A percentile compares a stretch with the other conserved stretches of the same genome.
Evolutionary conservation across 225 moss, liverwort and hornwort genomes (phyloP).

Genomic region (Physcomitrium patens): DNA sequence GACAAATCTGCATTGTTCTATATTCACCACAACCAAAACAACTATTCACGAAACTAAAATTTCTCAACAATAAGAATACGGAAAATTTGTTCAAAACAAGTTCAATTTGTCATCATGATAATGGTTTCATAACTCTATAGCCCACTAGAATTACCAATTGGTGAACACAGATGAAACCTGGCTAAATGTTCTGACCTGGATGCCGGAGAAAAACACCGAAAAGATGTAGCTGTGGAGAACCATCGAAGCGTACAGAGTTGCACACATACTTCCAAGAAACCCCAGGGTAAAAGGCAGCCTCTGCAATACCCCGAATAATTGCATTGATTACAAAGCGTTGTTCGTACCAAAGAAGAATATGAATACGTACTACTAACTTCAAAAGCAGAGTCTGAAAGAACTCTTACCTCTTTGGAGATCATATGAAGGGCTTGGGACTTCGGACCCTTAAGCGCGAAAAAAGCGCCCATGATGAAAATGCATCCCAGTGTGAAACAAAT

Average conservation of each 20-base stretch:
- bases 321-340: slow-evolving; percentile 6
- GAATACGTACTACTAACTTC: background rate
- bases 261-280: slow-evolving; percentile 87
- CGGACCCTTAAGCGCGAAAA: slow-evolving; percentile 91
- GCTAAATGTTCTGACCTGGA: slow-evolving; percentile 61
- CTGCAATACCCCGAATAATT: slow-evolving; percentile 44
- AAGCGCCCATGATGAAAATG: slow-evolving; percentile 90
- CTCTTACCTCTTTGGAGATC: slow-evolving; percentile 83
- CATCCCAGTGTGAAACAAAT: slow-evolving; percentile 93
- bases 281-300: slow-evolving; percentile 85
- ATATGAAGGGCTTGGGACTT: slow-evolving; percentile 90
- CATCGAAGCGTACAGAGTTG: slow-evolving; percentile 92
- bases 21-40: background rate
- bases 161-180: background rate
- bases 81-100: background rate
- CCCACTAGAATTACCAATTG: background rate
- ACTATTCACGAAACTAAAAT: slow-evolving; percentile 1
- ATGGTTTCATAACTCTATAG: background rate
- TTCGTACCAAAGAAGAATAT: background rate
- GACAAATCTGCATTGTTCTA: slow-evolving; percentile 13
- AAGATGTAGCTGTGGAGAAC: slow-evolving; percentile 83
- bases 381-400: background rate
- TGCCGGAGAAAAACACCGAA: slow-evolving; percentile 80
- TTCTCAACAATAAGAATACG: slow-evolving; percentile 19
- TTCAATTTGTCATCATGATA: background rate